phyloP scores from a whole-genome alignment of 345 rosid species.

The Salix viminalis region DNA sequence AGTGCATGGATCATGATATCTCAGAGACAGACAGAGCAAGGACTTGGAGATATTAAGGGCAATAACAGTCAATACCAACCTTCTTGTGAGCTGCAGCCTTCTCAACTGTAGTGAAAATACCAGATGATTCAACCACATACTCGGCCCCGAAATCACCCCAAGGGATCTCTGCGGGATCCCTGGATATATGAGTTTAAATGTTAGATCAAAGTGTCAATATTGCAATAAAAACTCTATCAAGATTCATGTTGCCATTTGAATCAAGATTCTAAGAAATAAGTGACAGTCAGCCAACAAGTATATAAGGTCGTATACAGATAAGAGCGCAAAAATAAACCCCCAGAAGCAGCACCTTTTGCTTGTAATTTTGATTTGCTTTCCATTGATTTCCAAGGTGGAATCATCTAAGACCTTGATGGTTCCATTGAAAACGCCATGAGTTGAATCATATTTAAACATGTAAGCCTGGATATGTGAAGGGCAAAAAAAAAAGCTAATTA shows the following conservation, averaged over 20 bases:
- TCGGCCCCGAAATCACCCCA: slow-evolving; percentile 95
- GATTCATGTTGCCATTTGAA: background rate
- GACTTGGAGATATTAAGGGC: background rate
- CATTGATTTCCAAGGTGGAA: slow-evolving; percentile 86
- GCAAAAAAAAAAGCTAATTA: background rate
- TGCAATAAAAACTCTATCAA: background rate
- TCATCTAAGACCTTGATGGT: slow-evolving; percentile 67
- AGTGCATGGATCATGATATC: background rate
- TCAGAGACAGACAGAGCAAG: background rate
- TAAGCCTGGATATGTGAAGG: slow-evolving; percentile 59
- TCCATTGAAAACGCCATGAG: slow-evolving; percentile 84
- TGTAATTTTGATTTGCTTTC: slow-evolving; percentile 64
- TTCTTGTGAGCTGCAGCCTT: slow-evolving; percentile 85
- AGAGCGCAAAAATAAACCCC: background rate
- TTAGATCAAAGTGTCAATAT: slow-evolving; percentile 2
- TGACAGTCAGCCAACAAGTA: background rate
- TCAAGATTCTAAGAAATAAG: background rate
- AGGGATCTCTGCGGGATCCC: slow-evolving; percentile 94
- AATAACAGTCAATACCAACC: slow-evolving; percentile 33
- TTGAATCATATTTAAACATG: slow-evolving; percentile 95
- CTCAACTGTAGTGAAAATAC: slow-evolving; percentile 76
- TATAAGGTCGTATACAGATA: background rate
- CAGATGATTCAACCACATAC: slow-evolving; percentile 92
- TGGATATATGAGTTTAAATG: slow-evolving; percentile 21
- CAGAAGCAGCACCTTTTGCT: slow-evolving; percentile 57